Evolutionary conservation across 139 green algal species (phyloP), one percentile per base, ranked within the genome.

Genomic region (Tetratostichococcus sp.): DNA sequence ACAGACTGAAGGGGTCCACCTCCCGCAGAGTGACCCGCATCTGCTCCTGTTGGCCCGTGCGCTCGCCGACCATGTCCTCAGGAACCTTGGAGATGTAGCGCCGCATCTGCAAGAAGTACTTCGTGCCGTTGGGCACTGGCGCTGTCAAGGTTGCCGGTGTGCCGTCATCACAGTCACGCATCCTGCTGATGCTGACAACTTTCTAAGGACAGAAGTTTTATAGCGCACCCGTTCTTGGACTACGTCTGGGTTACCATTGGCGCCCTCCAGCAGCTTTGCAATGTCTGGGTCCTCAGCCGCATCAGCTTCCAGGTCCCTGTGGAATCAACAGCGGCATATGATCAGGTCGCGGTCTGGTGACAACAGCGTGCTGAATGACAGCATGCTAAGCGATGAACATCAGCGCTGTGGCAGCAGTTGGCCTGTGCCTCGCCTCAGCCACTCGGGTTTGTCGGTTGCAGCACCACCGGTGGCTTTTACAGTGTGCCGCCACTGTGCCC

Each of bases 1-100:
- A 92, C 14, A 91, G 67, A 30, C 87, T 80, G 66, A 91, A 87
- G n/a, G 82, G 76, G 58, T 91, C 87, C 4, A 91, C 79, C 57
- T 88, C 84, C 1, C 84, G 69, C 59, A 93, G 90, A 1, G 35
- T n/a, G 1, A 93, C 77, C 6, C 67, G 11, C 5, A 87, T 85
- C 11, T 73, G 78, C 23, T 70, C 71, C 1, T 82, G 72, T 0
- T 50, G 68, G 8, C 83, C 85, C 28, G 71, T 78, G n/a, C 75
- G 71, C 35, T 59, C 72, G 32, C 17, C 26, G n/a, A 70, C 26
- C 17, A 62, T 62, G 50, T 62, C 50, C 2, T 62, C 50, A 17
- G 17, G 50, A 8, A 4, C 19, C 19, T 25, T 26, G 50, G 14
- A 8, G 2, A 62, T 26, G 19, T 62, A 62, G 11, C 26, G 50